Conservation (phyloP, 1,284 basidiomycete genomes). For the Serendipita sp. region DNA sequence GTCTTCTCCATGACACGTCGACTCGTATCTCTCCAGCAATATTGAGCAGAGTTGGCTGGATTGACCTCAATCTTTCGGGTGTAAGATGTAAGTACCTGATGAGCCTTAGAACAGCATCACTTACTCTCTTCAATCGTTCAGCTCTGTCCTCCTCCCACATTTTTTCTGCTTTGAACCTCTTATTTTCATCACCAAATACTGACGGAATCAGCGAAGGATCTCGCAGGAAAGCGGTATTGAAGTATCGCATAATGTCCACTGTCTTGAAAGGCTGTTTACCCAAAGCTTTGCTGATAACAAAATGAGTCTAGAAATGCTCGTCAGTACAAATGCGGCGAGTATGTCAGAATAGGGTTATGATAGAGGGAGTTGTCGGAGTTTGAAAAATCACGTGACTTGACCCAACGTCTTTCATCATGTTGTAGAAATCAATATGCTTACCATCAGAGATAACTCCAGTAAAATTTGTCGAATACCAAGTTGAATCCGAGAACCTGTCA, state of each 20-base stretch:
- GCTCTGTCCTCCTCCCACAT: background rate
- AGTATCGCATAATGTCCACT: background rate
- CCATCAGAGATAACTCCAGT: too few relatives aligned
- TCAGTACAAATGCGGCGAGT: too few relatives aligned
- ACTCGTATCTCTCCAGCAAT: too few relatives aligned
- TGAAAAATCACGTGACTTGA: background rate
- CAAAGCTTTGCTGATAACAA: too few relatives aligned
- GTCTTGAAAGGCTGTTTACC: background rate
- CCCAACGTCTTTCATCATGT: too few relatives aligned
- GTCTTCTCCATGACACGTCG: too few relatives aligned
- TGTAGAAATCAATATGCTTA: too few relatives aligned
- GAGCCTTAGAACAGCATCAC: background rate
- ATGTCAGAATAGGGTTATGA: background rate
- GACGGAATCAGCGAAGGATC: background rate
- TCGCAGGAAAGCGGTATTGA: background rate
- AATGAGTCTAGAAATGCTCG: too few relatives aligned
- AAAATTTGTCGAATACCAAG: too few relatives aligned
- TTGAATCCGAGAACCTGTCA: too few relatives aligned
- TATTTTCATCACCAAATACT: background rate
- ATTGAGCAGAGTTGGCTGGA: too few relatives aligned
- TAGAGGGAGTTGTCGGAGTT: background rate
- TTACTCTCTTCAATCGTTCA: background rate
- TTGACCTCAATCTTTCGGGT: background rate
- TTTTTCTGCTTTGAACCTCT: background rate
- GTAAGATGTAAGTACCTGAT: background rate